Conservation (phyloP, 2,329 filamentous ascomycete genomes). For the Macrophomina pseudophaseolina region DNA sequence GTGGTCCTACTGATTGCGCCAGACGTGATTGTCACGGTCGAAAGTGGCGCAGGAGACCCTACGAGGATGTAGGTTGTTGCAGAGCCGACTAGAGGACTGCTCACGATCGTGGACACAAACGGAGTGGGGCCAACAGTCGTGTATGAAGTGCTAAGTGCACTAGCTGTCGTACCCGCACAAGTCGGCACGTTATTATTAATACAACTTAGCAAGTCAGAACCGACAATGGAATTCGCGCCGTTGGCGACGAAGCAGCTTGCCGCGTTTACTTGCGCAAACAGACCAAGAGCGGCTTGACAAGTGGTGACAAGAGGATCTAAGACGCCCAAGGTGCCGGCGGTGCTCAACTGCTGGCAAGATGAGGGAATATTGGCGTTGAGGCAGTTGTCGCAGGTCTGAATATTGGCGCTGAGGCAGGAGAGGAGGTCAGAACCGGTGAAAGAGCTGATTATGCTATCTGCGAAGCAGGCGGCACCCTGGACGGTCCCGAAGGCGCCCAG, state of each 20-base stretch:
- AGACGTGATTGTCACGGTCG: too few species aligned
- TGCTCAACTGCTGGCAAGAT: not conserved
- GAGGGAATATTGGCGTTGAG: not conserved
- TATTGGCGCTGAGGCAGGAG: not conserved
- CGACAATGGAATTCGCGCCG: not conserved
- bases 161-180: not conserved
- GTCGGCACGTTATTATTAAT: not conserved
- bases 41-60: too few species aligned
- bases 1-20: not conserved
- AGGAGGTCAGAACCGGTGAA: not conserved
- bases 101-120: not conserved
- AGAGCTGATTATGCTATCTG: not conserved
- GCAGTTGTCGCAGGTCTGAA: not conserved
- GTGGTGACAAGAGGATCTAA: not conserved
- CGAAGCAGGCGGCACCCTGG: not conserved
- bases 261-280: not conserved
- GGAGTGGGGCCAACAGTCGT: not conserved
- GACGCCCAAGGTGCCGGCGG: not conserved
- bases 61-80: not conserved
- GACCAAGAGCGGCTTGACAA: not conserved
- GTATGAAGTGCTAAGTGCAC: not conserved
- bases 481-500: not conserved
- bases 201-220: not conserved
- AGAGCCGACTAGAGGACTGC: not conserved
- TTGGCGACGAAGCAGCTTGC: not conserved